Percentiles rank a stretch among this genome's conserved stretches.
Evolutionary conservation across 2,329 filamentous ascomycete genomes (phyloP).

Genomic region (Colletotrichum euphorbiae): DNA sequence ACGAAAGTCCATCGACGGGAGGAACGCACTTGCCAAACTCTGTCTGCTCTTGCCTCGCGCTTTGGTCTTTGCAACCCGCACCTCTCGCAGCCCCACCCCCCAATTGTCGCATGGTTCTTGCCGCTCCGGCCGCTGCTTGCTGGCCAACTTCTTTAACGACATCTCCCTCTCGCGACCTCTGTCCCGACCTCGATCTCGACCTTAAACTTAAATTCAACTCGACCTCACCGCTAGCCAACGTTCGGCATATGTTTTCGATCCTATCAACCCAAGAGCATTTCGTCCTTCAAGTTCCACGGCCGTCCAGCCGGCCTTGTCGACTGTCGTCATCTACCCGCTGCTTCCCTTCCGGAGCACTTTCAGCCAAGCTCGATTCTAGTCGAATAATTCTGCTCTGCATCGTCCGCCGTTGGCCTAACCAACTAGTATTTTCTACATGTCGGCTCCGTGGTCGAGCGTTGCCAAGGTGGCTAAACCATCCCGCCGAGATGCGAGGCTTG

Average conservation of each 20-base stretch:
- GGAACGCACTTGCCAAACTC: too few species aligned
- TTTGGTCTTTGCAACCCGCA: neutral
- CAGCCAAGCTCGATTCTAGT: neutral
- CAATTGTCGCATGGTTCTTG: constrained; percentile 13
- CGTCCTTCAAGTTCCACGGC: constrained; percentile 6
- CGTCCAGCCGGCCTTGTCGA: constrained; percentile 12
- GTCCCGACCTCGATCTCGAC: constrained; percentile 12
- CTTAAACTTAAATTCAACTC: constrained; percentile 22
- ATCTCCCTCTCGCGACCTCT: neutral
- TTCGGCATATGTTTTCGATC: constrained; percentile 1
- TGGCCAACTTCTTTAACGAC: neutral
- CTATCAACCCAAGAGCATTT: neutral
- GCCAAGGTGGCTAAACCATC: constrained; percentile 15
- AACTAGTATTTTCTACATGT: neutral
- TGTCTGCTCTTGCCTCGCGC: neutral
- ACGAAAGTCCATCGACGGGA: too few species aligned
- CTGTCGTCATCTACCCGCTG: constrained; percentile 22
- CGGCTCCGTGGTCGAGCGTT: constrained; percentile 21
- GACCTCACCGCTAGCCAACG: constrained; percentile 1
- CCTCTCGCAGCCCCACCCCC: neutral
- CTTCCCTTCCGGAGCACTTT: constrained; percentile 2
- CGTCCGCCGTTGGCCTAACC: neutral
- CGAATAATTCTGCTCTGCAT: neutral
- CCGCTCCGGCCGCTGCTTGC: constrained; percentile 19
- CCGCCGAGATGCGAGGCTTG: constrained; percentile 17